Conservation (phyloP, 371 early-diverging fungal species). For the Blakeslea trispora region DNA sequence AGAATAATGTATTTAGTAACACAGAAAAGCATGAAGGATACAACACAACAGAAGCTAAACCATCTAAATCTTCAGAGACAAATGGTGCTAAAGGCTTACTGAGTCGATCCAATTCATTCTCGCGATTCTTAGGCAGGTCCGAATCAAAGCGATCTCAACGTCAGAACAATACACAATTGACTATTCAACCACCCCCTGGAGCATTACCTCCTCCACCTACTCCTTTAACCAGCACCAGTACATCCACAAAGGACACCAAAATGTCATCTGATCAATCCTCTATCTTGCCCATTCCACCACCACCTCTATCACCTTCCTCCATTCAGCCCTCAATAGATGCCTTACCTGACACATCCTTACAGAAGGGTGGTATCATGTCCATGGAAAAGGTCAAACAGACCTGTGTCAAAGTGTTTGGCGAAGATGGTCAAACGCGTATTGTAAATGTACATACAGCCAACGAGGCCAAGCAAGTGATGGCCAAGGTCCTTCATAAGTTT, state of each 20-base stretch:
- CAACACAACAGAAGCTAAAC: conserved; percentile 30
- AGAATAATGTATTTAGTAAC: too few relatives aligned
- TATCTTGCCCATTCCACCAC: background rate
- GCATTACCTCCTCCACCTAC: background rate
- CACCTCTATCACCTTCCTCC: background rate
- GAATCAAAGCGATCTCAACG: conserved; percentile 46
- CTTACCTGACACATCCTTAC: conserved; percentile 35
- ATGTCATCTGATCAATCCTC: background rate
- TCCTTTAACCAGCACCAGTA: too few relatives aligned
- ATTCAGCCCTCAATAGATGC: background rate
- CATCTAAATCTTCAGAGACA: conserved; percentile 45
- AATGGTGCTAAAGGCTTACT: conserved; percentile 34
- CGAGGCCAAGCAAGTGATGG: conserved; percentile 59
- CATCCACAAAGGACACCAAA: conserved; percentile 1
- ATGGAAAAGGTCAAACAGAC: conserved; percentile 70
- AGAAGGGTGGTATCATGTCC: conserved; percentile 64
- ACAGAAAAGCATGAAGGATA: conserved; percentile 35
- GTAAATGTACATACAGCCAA: conserved; percentile 63
- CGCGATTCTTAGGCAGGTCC: conserved; percentile 49
- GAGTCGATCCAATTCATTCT: conserved; percentile 53
- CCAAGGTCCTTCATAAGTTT: conserved; percentile 68
- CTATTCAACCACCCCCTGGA: background rate
- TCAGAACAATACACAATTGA: background rate
- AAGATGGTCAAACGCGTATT: conserved; percentile 66
- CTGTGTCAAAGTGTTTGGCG: conserved; percentile 70